These are phyloP conservation scores for Phytophthora sp. DNA, from an alignment of 352 stramenopile genomes.

Conservation along the genomic window DNA sequence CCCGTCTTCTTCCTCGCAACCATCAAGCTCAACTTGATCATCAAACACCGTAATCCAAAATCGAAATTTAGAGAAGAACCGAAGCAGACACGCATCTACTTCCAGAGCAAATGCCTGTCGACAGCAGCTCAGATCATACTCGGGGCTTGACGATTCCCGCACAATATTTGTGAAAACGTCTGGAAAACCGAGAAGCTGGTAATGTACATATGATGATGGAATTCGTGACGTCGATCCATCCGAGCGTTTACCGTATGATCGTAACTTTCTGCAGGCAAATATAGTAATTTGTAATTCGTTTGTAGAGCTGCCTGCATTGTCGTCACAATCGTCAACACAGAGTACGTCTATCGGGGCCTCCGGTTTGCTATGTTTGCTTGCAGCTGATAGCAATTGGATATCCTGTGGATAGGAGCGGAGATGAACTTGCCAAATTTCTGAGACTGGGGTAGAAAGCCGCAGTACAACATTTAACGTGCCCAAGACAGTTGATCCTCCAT, in stretches of 20 bases:
- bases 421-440: constrained; percentile 91
- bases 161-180: constrained; percentile 91
- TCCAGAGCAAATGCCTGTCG: constrained; percentile 73
- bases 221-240: constrained; percentile 32
- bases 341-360: constrained; percentile 13
- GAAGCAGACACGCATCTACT: constrained; percentile 76
- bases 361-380: constrained; percentile 6
- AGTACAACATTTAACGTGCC: constrained; percentile 86
- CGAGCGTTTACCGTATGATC: constrained; percentile 52
- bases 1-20: constrained; percentile 46
- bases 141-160: constrained; percentile 56
- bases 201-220: constrained; percentile 88
- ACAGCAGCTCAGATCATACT: constrained; percentile 74
- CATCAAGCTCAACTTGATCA: constrained; percentile 57
- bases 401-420: constrained; percentile 90
- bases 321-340: constrained; percentile 24
- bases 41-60: constrained; percentile 90
- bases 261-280: constrained; percentile 66
- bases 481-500: constrained; percentile 38
- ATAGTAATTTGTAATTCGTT: constrained; percentile 80
- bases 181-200: constrained; percentile 89
- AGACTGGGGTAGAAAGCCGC: constrained; percentile 88
- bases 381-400: constrained; percentile 50
- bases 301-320: constrained; percentile 17
- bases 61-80: constrained; percentile 83